Evolutionary conservation across 257 asterid genomes (phyloP), one percentile per base, ranked within the genome.

Genomic region (Solanum lignicaule): DNA sequence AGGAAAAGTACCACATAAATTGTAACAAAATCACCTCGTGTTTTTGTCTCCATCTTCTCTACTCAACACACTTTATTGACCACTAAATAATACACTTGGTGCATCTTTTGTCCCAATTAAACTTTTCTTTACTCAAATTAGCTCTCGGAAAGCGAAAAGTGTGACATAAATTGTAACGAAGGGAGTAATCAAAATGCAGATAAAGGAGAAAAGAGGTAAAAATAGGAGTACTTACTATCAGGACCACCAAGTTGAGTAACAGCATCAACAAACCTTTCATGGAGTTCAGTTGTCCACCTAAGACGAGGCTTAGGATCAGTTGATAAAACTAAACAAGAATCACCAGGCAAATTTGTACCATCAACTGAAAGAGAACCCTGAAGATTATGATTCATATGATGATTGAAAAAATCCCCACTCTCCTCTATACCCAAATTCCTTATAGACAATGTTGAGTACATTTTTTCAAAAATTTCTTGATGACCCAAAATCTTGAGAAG

Each of bases 211-310:
- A 4, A 75, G 20, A 55, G 23, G 32, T 58, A 32, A 25, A 32
- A 52, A 23, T 31, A 13, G 43, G 65, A 87, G 85, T 16, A 89
- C 96, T 88, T 25, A 94, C 97, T 94, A 60, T 94, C 98, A 14
- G 98, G 96, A 83, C 98, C 98, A 62, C 98, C 98, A 46, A 94
- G 96, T 89, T 94, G 98, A 11, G 96, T 87, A 73, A 94, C 94
- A 33, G 98, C 98, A 69, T 94, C 98, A 25, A 93, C 93, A 52
- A 94, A 94, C 79, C 96, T 88, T 46, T 94, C 94, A 38, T 94
- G 98, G 78, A 93, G 96, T 88, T 93, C 98, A 52, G 93, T 86
- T 12, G 98, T 94, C 98, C 98, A 94, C 16, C 98, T 91, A 86
- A 94, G 95, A 35, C 98, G 96, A 10, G 98, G 98, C 89, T 91